Conservation (phyloP, 306 rosid genomes). For the Delonix regia region DNA sequence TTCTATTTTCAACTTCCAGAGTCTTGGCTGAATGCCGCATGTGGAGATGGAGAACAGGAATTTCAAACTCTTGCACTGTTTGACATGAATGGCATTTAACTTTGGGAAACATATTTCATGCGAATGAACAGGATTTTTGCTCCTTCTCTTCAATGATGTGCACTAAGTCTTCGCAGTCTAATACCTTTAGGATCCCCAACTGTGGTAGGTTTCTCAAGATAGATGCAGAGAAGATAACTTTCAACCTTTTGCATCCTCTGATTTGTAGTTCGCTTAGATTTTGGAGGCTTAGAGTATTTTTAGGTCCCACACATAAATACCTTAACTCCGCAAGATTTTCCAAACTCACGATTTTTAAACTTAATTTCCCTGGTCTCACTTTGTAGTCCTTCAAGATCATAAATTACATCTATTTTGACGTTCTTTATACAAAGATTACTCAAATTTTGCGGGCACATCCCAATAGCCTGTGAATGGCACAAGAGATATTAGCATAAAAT, state of each 20-base stretch:
- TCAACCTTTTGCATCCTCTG: not conserved
- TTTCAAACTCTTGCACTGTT: not conserved
- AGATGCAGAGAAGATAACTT: not conserved
- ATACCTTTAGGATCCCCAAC: not conserved
- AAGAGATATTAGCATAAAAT: not conserved
- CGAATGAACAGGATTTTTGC: not conserved
- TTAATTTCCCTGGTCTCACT: not conserved
- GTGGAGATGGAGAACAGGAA: not conserved
- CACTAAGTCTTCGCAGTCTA: not conserved
- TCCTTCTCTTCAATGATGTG: not conserved
- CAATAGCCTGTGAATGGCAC: not conserved
- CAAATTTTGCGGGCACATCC: not conserved
- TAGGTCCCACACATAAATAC: constrained; percentile 22
- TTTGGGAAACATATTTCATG: not conserved
- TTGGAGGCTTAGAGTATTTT: constrained; percentile 17
- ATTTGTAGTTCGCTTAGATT: not conserved
- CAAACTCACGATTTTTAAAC: not conserved
- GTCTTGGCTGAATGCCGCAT: not conserved
- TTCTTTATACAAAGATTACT: not conserved
- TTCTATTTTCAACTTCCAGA: not conserved
- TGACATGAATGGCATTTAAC: not conserved
- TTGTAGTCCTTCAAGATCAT: not conserved
- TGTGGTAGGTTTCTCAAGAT: not conserved
- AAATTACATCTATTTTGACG: constrained; percentile 5
- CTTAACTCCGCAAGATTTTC: not conserved